phyloP scores from a whole-genome alignment of 2,329 filamentous ascomycete species.

The Nigrograna mackinnonii region DNA sequence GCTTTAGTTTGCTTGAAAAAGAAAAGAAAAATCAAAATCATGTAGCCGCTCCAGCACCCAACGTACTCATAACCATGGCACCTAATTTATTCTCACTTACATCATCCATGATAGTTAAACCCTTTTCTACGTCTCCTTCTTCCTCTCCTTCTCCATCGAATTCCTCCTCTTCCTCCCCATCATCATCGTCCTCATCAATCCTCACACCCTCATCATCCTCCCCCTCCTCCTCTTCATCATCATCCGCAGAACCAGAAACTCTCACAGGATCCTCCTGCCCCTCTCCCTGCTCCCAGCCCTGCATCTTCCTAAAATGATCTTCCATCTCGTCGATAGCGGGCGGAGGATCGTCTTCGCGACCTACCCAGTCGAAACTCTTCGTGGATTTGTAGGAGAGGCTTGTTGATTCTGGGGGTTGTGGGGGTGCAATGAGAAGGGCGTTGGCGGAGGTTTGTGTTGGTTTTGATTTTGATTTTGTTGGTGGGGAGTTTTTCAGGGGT shows the following conservation, averaged over 20 bases:
- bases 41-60: not conserved
- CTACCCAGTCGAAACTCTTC: not conserved
- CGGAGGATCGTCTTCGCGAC: not conserved
- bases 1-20: too few species aligned
- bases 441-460: too few species aligned
- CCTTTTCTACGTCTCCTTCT: not conserved
- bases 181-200: too few species aligned
- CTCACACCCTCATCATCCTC: not conserved
- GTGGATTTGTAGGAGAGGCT: too few species aligned
- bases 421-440: too few species aligned
- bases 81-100: not conserved
- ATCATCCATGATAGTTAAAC: too few species aligned
- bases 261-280: constrained; percentile 4
- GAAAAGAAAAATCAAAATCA: too few species aligned
- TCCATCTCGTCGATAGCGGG: not conserved
- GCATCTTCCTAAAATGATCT: not conserved
- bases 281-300: constrained; percentile 3
- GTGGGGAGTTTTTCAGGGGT: too few species aligned
- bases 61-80: constrained; percentile 5
- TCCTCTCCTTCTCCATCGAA: not conserved
- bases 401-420: too few species aligned
- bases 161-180: not conserved
- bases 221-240: not conserved
- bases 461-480: too few species aligned
- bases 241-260: constrained; percentile 6